Percentiles rank a stretch among this genome's conserved stretches.
Conservation (phyloP, 2,329 filamentous ascomycete genomes). For the Paraphoma sp. region DNA sequence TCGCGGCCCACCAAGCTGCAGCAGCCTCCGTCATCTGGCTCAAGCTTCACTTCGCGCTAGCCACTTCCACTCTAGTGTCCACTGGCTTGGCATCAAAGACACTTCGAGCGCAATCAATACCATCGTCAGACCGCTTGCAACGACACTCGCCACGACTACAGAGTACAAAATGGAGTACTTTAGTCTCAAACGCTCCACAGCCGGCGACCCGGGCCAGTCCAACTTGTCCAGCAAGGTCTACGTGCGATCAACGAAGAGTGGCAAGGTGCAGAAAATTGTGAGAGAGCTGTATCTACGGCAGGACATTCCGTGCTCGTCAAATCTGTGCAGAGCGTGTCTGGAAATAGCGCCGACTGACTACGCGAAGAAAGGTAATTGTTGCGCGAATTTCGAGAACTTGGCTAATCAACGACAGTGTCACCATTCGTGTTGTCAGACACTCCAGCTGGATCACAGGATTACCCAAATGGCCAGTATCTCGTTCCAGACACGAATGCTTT, state of each 20-base stretch:
- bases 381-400: conserved; percentile 11
- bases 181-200: conserved; percentile 65
- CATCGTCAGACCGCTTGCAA: conserved; percentile 6
- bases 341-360: conserved; percentile 79
- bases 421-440: conserved; percentile 89
- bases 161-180: conserved; percentile 42
- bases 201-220: conserved; percentile 63
- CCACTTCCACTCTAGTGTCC: not conserved
- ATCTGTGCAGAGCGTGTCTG: conserved; percentile 79
- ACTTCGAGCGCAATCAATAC: conserved; percentile 28
- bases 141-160: not conserved
- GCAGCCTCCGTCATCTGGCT: conserved; percentile 40
- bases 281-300: conserved; percentile 93
- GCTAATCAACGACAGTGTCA: conserved; percentile 60
- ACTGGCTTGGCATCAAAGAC: conserved; percentile 37
- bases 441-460: conserved; percentile 82
- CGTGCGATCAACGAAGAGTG: conserved; percentile 90
- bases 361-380: conserved; percentile 69
- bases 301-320: conserved; percentile 96
- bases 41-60: conserved; percentile 14
- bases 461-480: conserved; percentile 88
- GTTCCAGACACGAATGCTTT: conserved; percentile 96
- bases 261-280: conserved; percentile 99
- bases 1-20: conserved; percentile 39
- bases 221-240: conserved; percentile 96